phyloP scores from a whole-genome alignment of 2,329 filamentous ascomycete species.

The Aspergillus aculeatus region DNA sequence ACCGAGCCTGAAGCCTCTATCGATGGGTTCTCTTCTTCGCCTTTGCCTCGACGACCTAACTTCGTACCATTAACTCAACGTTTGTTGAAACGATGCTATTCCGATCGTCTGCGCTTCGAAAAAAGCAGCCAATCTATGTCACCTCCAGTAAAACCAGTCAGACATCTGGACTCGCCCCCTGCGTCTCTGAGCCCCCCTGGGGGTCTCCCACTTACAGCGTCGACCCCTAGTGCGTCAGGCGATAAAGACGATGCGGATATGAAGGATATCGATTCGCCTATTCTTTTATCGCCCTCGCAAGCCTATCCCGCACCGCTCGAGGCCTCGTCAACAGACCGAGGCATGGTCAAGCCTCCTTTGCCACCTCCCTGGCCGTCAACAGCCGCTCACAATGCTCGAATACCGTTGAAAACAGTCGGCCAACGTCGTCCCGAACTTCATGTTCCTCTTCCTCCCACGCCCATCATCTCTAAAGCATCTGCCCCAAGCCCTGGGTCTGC shows the following conservation, averaged over 20 bases:
- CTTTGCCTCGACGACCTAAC: slow-evolving; percentile 24
- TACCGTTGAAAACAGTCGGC: slow-evolving; percentile 24
- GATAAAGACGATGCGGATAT: slow-evolving; percentile 46
- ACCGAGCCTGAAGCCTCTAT: slow-evolving; percentile 42
- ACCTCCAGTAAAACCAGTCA: slow-evolving; percentile 11
- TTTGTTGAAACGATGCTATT: slow-evolving; percentile 43
- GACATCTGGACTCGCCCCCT: slow-evolving; percentile 13
- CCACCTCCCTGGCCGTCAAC: slow-evolving; percentile 39
- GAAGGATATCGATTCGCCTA: slow-evolving; percentile 41
- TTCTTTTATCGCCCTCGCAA: slow-evolving; percentile 20
- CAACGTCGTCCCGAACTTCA: slow-evolving; percentile 25
- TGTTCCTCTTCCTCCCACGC: slow-evolving; percentile 29
- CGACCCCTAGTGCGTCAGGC: slow-evolving; percentile 7
- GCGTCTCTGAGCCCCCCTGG: slow-evolving; percentile 14
- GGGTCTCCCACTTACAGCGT: slow-evolving; percentile 10
- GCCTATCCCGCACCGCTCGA: slow-evolving; percentile 13
- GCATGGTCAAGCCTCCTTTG: slow-evolving; percentile 21
- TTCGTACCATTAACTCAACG: slow-evolving; percentile 45
- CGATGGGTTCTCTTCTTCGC: slow-evolving; percentile 24
- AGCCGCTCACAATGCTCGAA: slow-evolving; percentile 36
- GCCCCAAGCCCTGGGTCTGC: slow-evolving; percentile 30
- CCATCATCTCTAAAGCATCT: slow-evolving; percentile 21
- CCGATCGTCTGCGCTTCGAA: slow-evolving; percentile 40
- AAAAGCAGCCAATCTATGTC: slow-evolving; percentile 21
- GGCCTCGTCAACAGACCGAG: slow-evolving; percentile 15